A percentile compares a stretch with the other conserved stretches of the same genome.
These are phyloP conservation scores for Syzygium jambos DNA, from an alignment of 345 rosid genomes.

Conservation along the genomic window DNA sequence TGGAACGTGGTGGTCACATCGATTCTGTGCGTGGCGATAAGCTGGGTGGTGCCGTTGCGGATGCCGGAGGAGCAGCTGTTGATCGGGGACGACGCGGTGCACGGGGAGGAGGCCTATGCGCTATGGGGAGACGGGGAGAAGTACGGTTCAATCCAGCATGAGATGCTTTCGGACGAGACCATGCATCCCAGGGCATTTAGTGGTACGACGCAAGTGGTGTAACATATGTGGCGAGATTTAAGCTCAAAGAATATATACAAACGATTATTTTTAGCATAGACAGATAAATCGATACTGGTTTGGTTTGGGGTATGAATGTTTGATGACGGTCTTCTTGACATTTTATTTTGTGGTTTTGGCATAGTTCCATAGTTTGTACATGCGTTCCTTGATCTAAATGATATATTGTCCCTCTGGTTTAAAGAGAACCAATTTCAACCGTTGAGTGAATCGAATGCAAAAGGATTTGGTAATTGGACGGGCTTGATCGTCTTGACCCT, in stretches of 20 bases:
- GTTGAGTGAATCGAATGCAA: neutral
- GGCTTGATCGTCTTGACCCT: neutral
- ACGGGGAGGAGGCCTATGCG: conserved; percentile 48
- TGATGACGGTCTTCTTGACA: neutral
- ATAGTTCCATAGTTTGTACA: neutral
- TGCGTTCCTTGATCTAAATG: neutral
- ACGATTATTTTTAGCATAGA: neutral
- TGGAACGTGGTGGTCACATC: conserved; percentile 21
- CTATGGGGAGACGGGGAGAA: conserved; percentile 29
- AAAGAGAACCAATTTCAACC: neutral
- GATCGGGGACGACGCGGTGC: conserved; percentile 40
- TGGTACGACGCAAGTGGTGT: conserved; percentile 7
- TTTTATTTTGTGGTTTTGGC: neutral
- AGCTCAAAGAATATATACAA: rapidly evolving
- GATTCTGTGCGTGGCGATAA: conserved; percentile 18
- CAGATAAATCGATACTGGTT: neutral
- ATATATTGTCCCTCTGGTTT: neutral
- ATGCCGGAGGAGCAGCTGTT: conserved; percentile 41
- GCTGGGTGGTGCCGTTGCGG: conserved; percentile 17
- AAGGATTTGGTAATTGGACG: neutral
- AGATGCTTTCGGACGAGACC: neutral
- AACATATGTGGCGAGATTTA: too few species aligned
- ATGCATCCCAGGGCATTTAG: neutral
- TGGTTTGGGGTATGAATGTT: neutral
- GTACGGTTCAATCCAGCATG: conserved; percentile 10